Percentiles rank a stretch among this genome's conserved stretches.
Conservation (phyloP, 2,329 filamentous ascomycete species). For the Sporothrix curviconia region DNA sequence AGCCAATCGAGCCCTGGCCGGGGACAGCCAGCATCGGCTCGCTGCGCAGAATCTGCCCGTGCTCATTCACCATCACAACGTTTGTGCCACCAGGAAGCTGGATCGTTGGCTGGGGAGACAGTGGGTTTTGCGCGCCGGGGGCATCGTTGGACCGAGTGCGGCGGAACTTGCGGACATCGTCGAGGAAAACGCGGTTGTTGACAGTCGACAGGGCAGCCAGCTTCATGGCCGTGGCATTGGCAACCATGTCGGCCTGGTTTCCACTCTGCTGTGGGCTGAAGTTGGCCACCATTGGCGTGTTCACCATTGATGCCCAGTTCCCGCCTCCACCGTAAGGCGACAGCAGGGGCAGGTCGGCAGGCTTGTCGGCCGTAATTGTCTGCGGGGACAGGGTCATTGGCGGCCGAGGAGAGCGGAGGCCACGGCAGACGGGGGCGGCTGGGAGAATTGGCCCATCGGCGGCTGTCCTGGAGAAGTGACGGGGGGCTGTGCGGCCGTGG, state of each 20-base stretch:
- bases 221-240: constrained; percentile 98
- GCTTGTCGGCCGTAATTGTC: constrained; percentile 68
- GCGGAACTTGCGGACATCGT: constrained; percentile 94
- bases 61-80: constrained; percentile 90
- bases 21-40: constrained; percentile 82
- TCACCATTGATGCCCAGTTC: constrained; percentile 98
- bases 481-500: constrained; percentile 65
- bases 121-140: constrained; percentile 50
- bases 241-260: constrained; percentile 90
- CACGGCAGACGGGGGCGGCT: constrained; percentile 66
- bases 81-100: constrained; percentile 64
- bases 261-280: constrained; percentile 59
- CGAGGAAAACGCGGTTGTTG: constrained; percentile 94
- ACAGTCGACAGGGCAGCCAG: constrained; percentile 93
- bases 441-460: constrained; percentile 91
- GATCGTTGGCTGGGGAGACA: constrained; percentile 60
- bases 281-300: constrained; percentile 88
- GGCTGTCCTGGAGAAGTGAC: constrained; percentile 59
- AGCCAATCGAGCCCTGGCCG: constrained; percentile 43
- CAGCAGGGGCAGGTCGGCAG: constrained; percentile 71
- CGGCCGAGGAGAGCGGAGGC: constrained; percentile 73
- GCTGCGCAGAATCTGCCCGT: constrained; percentile 77
- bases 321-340: constrained; percentile 79
- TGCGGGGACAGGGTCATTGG: constrained; percentile 60
- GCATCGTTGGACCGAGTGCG: constrained; percentile 84